Base-by-base conservation (phyloP, 805 yeast species). In the Lipomyces lipofer region DNA sequence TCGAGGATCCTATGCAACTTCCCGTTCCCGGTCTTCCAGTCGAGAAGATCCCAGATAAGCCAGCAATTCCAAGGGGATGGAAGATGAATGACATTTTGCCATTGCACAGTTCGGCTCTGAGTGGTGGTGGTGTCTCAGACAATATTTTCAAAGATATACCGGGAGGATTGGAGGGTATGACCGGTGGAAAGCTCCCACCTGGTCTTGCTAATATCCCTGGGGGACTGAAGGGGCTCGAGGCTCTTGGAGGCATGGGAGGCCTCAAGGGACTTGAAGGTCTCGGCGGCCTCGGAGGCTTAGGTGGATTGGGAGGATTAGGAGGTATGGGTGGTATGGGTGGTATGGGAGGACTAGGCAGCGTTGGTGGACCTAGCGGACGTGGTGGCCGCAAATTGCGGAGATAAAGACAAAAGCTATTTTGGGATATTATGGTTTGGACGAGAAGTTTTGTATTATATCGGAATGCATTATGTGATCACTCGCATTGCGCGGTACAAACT, bases 21-120 rank as follows among this genome's bases (percentile, higher is more conserved):
- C 64, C 82, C 82, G 51, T 74, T 82, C 54, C 66, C 49, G 51
- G 61, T 52, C 17, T 66, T 40, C 59, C 56, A 33, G 44, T 55
- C 42, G 60, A 59, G 25, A 52, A 52, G 33, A 47, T 47, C 24
- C 58, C 66, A 75, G 77, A 63, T 75, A 79, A 70, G 69, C 85
- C 65, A 42, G 95, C 96, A 9, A 75, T 72, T 52, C 96, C 95
- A n/a, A 81, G 82, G 63, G 96, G 96, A 10, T 86, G 87, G 76
- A 81, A 78, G 64, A 86, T 91, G 88, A 88, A 87, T 69, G 80
- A 84, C 1, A 83, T 92, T 43, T 88, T 91, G 12, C 99, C 99
- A n/a, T 76, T 89, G 28, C 89, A 85, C 65, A 85, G 95, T 50
- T 82, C 85, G 17, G 82, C 85, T 43, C 78, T 91, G 42, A 78